Evolutionary conservation across 2,329 filamentous ascomycete genomes (phyloP), one percentile per base, ranked within the genome.

Genomic region (Cladobotryum mycophilum): DNA sequence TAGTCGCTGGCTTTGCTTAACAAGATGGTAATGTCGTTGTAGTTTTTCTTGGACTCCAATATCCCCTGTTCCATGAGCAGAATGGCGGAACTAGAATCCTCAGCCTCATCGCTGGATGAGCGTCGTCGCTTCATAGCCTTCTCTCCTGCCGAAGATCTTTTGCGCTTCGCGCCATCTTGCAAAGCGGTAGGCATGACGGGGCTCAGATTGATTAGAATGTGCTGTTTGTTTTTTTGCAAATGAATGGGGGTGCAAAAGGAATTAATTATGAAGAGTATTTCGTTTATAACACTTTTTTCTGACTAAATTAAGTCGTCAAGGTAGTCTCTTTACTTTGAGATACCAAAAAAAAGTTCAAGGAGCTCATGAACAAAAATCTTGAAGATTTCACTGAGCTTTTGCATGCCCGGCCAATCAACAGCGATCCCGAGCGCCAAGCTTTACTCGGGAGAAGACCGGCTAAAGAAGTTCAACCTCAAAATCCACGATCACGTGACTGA

Each of bases 21-120:
- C 36, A 97, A 71, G 11, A 78, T 80, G 7, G 82, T 78, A 61
- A 97, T 92, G 64, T 95, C 89, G 74, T 96, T 95, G 76, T 95
- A 95, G 70, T 96, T 81, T 67, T 90, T 89, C 63, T 84, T 87
- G 45, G 90, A 95, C 67, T 93, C 85, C 55, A 90, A 71, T 49
- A 97, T 90, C 51, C 88, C 85, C 56, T 81, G 76, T 71, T 96
- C 91, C 49, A 96, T 78, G 48, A 81, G 71, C 40, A 92, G 70
- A 53, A 96, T 88, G 55, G 82, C 79, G 50, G 80, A 76, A 64
- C 85, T 79, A 42, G 74, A 67, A 62, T 83, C 78, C 55, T 78
- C 71, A 40, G 68, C 65, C 47, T 75, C 73, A 55, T 56, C 58
- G 67, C 70, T 70, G 55, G 78, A 69, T 49, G 75, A 70, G 55